Evolutionary conservation across 805 yeast species (phyloP), one percentile per base, ranked within the genome.

Genomic region (Suhomyces xylopsoci): DNA sequence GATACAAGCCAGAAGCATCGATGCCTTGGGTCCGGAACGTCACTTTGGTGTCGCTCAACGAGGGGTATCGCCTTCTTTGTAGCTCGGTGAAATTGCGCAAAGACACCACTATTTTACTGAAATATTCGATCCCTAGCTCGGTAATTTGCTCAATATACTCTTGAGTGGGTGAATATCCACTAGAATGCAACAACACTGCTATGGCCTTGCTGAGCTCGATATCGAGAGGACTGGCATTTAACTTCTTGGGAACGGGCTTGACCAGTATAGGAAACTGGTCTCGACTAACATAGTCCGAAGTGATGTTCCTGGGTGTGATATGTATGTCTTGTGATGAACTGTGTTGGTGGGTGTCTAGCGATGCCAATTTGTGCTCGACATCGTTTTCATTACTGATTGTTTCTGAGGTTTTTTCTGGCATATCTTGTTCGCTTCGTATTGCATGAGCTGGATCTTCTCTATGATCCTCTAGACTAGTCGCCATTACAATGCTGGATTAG

Each of bases 1-100:
- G 62, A 47, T 71, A 68, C 7, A 86, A 56, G 2, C 71, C 81
- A 0, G 58, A 38, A 12, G 76, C 64, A 4, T 68, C 54, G 17
- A 87, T 60, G 26, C 71, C 64, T 32, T 78, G 80, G 9, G 78
- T 74, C 34, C 68, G 64, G 1, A 81, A 58, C 47, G 83, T 63
- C 48, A 82, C 58, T 20, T 68, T 65, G 9, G 84, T 51, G 64
- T 87, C 92, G 26, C 68, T 70, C 17, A 77, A 69, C 0, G 86
- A 71, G 1, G 87, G 83, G n/a, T 64, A 63, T 17, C 74, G 69
- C 48, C 91, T 76, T 58, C 93, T 72, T 64, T 87, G 92, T 1
- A 80, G 66, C 51, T 82, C 83, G 2, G 84, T 76, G 32, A 81
- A 65, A 54, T 77, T 77, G 46, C 80, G 81, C 24, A 87, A 59